These are phyloP conservation scores for Vigna unguiculata DNA, from an alignment of 306 rosid species.

Conservation along the genomic window DNA sequence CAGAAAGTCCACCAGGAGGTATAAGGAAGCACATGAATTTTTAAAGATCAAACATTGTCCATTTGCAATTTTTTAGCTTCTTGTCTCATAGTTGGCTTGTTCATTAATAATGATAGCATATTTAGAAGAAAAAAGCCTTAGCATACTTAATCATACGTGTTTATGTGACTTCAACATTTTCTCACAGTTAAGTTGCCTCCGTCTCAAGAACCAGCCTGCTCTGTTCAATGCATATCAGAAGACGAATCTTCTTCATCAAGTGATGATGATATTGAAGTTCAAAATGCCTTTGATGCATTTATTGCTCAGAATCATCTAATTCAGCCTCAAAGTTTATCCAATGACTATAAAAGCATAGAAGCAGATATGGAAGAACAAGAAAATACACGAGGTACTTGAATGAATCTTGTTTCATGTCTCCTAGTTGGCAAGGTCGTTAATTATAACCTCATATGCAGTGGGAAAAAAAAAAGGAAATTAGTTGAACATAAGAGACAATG, in stretches of 20 bases:
- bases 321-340: slow-evolving; percentile 41
- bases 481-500: slow-evolving; percentile 30
- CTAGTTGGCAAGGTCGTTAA: slow-evolving; percentile 23
- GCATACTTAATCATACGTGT: slow-evolving; percentile 9
- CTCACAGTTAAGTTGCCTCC: slow-evolving; percentile 39
- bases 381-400: slow-evolving; percentile 56
- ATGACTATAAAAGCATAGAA: slow-evolving; percentile 42
- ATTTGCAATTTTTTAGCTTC: slow-evolving; percentile 18
- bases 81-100: slow-evolving; percentile 10
- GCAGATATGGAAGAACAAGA: slow-evolving; percentile 45
- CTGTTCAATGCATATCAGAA: slow-evolving; percentile 47
- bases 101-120: slow-evolving; percentile 30
- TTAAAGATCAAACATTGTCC: slow-evolving; percentile 14
- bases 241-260: slow-evolving; percentile 51
- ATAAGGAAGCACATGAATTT: slow-evolving; percentile 43
- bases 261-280: slow-evolving; percentile 52
- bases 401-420: slow-evolving; percentile 16
- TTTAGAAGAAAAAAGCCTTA: slow-evolving; percentile 10
- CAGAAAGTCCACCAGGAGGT: slow-evolving; percentile 51
- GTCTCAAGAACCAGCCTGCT: slow-evolving; percentile 41
- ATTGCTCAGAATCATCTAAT: slow-evolving; percentile 51
- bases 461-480: neutral
- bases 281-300: slow-evolving; percentile 48
- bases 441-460: slow-evolving; percentile 31
- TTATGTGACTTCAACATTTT: slow-evolving; percentile 32